Evolutionary conservation across 805 yeast genomes (phyloP), one percentile per base, ranked within the genome.

Genomic region (Zygotorulaspora danielsina): DNA sequence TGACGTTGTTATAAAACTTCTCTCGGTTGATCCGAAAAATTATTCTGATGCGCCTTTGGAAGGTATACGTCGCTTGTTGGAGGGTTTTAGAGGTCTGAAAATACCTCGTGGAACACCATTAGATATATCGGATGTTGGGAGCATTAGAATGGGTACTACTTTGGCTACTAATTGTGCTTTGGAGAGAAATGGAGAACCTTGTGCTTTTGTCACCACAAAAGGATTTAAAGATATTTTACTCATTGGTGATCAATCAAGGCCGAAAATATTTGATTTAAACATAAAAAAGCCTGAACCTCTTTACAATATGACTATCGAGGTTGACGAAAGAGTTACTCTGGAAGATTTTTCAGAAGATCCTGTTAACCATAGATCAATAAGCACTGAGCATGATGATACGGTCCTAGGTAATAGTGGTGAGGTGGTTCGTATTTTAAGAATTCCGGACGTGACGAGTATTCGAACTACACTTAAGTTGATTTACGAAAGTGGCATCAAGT

Each of bases 111-210:
- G 76, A 6, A 60, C 61, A 25, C 78, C 76, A 3, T 61, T 88
- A 43, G 86, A 81, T 42, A 71, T 85, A 1, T 70, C 78, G 3
- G 63, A 64, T 2, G 83, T 87, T 26, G 78, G 76, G 38, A 74
- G 80, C 30, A 77, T 88, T 34, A 70, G 95, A 40, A 81, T 89
- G 84, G 97, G 97, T 2, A 88, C 97, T 3, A 89, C 97, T 0
- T 93, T 88, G 8, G 97, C 98, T 2, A 90, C 97, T 6, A 90
- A 90, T 64, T 96, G 97, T 1, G 71, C 93, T 22, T 70, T 90
- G 44, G 97, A 90, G 57, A 73, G 97, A 46, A 88, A 88, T 56
- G 98, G 97, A 36, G 94, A 88, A 41, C 67, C 78, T 21, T 89
- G 94, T 51, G 94, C 93, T 1, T 70, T 90, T 43, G 63, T 89